phyloP scores from a whole-genome alignment of 257 asterid species.

The Solanum ossicruentum region DNA sequence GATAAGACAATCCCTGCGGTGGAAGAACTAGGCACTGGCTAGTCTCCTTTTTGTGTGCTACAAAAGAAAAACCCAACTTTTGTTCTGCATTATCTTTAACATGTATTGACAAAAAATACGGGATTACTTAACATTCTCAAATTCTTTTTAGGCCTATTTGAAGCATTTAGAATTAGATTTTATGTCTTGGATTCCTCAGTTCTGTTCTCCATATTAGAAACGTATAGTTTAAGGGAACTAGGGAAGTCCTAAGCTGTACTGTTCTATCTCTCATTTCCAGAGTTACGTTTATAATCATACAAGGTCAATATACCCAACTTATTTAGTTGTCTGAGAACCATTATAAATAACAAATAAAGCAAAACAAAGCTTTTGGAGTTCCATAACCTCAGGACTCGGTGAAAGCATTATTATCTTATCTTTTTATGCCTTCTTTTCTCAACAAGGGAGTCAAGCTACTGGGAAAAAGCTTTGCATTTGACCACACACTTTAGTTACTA shows the following conservation, averaged over 20 bases:
- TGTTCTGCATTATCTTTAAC: not conserved
- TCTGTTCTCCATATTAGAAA: not conserved
- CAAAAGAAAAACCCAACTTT: not conserved
- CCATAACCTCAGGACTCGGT: not conserved
- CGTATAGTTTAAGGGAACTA: not conserved
- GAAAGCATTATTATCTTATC: not conserved
- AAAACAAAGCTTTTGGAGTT: not conserved
- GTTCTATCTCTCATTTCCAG: not conserved
- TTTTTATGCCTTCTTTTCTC: not conserved
- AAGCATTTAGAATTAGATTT: not conserved
- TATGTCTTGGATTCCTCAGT: not conserved
- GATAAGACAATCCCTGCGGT: constrained; percentile 68
- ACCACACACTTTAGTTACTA: not conserved
- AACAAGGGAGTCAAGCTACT: not conserved
- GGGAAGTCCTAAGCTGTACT: not conserved
- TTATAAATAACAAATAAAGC: not conserved
- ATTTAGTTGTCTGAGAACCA: not conserved
- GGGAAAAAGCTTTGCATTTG: not conserved
- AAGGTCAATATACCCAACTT: not conserved
- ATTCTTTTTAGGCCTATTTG: not conserved
- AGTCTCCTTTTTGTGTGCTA: not conserved
- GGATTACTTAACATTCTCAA: not conserved
- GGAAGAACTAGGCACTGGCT: constrained; percentile 36
- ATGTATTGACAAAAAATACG: not conserved
- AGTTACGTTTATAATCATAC: not conserved